A percentile compares a stretch with the other conserved stretches of the same genome.
These are phyloP conservation scores for Hortiboletus flavorubellus DNA, from an alignment of 768 basidiomycete species.

Conservation along the genomic window DNA sequence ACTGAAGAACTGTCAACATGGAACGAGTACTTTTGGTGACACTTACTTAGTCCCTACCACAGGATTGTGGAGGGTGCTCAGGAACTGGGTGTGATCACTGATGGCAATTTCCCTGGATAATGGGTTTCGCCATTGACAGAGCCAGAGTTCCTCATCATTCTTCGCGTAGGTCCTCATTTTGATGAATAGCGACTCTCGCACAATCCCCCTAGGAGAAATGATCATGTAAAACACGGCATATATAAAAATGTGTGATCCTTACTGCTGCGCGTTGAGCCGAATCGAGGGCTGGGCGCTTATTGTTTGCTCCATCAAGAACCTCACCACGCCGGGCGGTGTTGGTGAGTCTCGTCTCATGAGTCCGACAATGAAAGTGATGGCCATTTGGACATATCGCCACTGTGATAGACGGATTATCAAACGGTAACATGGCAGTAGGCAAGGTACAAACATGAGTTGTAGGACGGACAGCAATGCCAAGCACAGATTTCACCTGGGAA, in stretches of 20 bases:
- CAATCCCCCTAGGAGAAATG: constrained; percentile 48
- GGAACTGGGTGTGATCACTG: constrained; percentile 46
- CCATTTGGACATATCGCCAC: constrained; percentile 83
- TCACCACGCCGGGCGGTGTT: constrained; percentile 50
- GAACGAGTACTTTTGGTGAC: not conserved
- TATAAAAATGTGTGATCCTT: constrained; percentile 12
- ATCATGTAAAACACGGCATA: not conserved
- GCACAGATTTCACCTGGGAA: constrained; percentile 53
- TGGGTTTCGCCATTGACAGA: constrained; percentile 68
- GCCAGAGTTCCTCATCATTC: constrained; percentile 65
- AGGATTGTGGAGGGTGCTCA: constrained; percentile 44
- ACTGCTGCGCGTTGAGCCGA: constrained; percentile 64
- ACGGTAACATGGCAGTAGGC: not conserved
- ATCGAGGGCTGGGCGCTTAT: constrained; percentile 72
- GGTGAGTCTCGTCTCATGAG: constrained; percentile 63
- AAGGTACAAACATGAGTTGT: constrained; percentile 64
- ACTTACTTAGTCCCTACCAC: constrained; percentile 37
- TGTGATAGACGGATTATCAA: constrained; percentile 29
- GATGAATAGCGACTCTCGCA: constrained; percentile 62
- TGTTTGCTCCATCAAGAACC: constrained; percentile 62
- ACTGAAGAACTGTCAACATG: constrained; percentile 24
- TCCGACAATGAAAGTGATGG: constrained; percentile 55
- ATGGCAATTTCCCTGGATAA: constrained; percentile 46
- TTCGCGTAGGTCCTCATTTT: constrained; percentile 74
- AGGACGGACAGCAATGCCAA: constrained; percentile 56